Base-by-base conservation (phyloP, 768 basidiomycete genomes). In the Suillus paluster region DNA sequence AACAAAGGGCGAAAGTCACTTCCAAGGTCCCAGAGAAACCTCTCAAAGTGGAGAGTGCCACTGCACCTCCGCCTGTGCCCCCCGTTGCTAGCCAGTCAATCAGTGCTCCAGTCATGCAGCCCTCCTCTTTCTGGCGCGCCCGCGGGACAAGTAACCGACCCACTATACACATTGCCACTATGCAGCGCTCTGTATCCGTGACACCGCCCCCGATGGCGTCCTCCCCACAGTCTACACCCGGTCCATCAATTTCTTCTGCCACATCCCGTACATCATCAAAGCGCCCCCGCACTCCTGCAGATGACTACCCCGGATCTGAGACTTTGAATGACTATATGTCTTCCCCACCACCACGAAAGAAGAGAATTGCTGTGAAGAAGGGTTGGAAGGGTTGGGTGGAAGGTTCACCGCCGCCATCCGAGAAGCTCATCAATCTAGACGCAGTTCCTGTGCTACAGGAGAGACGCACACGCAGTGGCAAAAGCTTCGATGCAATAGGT, bases 381-480 rank as follows among this genome's bases (percentile, higher is more conserved):
- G 92, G 92, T 19, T 94, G 92, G 92, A 94, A 94, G 79, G 92
- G 92, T 42, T 94, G 92, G 92, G 89, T 94, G 23, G 92, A 92
- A 79, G 91, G 91, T 66, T 92, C 91, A 23, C 90, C 90, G 27
- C 86, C 86, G 57, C 89, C 92, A 23, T 91, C 90, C 17, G 84
- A 87, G 68, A 92, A 92, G 73, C 78, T 92, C 57, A 93, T 93
- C 76, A 92, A 92, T 69, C 81, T 93, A 63, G 92, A 94, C 72
- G 81, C 82, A 38, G 89, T 87, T 2, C 84, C 87, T 30, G 77
- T 89, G 8, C 81, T 93, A 11, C 85, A 84, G 63, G 91, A 93
- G 76, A 78, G 92, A 62, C 83, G 88, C 63, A 90, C 90, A n/a
- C 80, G 92, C 61, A 93, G 91, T 66, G 92, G 92, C 56, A 93